These are phyloP conservation scores for Chenopodium formosanum DNA, from an alignment of 148 eudicot genomes.

Conservation along the genomic window DNA sequence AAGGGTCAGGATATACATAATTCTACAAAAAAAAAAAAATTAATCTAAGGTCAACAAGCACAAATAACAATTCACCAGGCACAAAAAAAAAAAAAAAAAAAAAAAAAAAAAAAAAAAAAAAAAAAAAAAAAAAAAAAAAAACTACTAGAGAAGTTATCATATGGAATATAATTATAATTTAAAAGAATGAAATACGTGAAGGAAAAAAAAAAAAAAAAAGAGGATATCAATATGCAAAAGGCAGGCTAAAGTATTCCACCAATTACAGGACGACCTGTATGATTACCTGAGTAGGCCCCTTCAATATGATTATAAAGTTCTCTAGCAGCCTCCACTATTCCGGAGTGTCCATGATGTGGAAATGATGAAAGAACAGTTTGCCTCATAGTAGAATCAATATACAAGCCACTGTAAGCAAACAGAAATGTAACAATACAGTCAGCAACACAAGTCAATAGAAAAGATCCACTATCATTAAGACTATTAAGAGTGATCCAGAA, in stretches of 20 bases:
- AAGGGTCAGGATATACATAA: background rate
- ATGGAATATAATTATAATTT: background rate
- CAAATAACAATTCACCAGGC: background rate
- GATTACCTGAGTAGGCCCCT: conserved; percentile 41
- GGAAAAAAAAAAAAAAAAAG: background rate
- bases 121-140: too few relatives aligned
- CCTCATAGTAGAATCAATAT: conserved; percentile 35
- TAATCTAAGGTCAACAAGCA: background rate
- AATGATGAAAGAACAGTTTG: conserved; percentile 41
- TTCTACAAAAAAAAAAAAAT: background rate
- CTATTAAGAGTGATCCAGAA: background rate
- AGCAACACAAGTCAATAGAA: background rate
- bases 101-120: too few relatives aligned
- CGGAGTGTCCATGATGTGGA: conserved; percentile 76
- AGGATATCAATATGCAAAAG: background rate
- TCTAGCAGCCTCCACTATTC: conserved; percentile 71
- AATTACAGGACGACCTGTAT: conserved; percentile 2
- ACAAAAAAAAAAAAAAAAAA: background rate
- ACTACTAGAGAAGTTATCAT: background rate
- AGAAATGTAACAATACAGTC: conserved; percentile 5
- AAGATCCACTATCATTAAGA: background rate
- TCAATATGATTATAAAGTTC: conserved; percentile 72
- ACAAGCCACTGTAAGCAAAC: conserved; percentile 39
- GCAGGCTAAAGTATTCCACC: background rate
- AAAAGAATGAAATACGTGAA: background rate